Base-by-base conservation (phyloP, 2,329 filamentous ascomycete species). In the Cryoendolithus antarcticus region DNA sequence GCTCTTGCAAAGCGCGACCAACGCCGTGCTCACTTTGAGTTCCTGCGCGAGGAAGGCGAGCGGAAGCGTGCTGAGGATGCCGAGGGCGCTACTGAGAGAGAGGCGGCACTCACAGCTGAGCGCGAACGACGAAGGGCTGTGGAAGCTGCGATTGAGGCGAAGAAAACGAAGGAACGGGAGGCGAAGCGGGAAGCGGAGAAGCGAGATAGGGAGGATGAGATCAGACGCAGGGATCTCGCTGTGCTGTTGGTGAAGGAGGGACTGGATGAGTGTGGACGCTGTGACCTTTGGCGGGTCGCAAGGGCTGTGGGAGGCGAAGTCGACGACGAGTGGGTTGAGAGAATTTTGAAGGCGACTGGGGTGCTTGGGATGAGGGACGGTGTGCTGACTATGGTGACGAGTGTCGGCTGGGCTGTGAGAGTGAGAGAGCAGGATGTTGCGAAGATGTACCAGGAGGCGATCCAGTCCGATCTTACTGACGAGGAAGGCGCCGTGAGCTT, bases 21-120 rank as follows among this genome's bases (percentile, higher is more conserved):
- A 38, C 51, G 57, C 6, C 47, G 61, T 13, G 61, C 61, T 4
- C 71, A 71, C 49, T 60, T 70, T 48, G 69, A 71, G 46, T 71
- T 70, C 47, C 56, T 63, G 44, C 57, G 66, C 2, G 60, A 63
- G 9, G 65, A 69, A 53, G 66, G 64, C 4, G 66, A 70, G 32
- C 56, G 62, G 11, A 62, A 67, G 12, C 57, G 65, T 1, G 54
- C 61, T 2, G 52, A 52, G 8, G 66, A 67, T 7, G 63, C 60
- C 0, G 62, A 61, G 32, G 62, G 60, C 3, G 59, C 59, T 0
- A 62, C 62, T 12, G 67, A 69, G 48, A 60, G 67, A 1, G 65
- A 69, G 38, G 63, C 61, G 4, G 56, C 55, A 8, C 47, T 64
- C 3, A 58, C 56, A 2, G 56, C 58, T 1, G 65, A 66, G 48